Conservation (phyloP, 805 yeast genomes). For the Wickerhamomyces canadensis region DNA sequence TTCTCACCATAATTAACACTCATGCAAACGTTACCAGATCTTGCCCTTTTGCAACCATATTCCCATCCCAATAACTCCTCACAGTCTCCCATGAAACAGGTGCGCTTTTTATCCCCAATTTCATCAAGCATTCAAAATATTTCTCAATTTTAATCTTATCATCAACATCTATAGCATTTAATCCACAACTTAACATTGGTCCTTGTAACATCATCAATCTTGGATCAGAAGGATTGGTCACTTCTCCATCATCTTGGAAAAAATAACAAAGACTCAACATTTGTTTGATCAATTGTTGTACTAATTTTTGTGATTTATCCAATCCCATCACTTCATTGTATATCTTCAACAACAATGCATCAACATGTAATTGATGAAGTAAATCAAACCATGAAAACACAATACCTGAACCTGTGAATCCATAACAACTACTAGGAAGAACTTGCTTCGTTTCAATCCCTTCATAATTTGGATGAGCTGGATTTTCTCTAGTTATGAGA, state of each 20-base stretch:
- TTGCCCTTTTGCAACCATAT: constrained; percentile 3
- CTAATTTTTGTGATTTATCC: constrained; percentile 20
- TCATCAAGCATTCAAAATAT: constrained; percentile 13
- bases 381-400: constrained; percentile 25
- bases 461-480: constrained; percentile 17
- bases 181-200: constrained; percentile 17
- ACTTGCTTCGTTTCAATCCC: constrained; percentile 2
- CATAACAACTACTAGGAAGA: constrained; percentile 19
- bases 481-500: constrained; percentile 10
- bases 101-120: constrained; percentile 19
- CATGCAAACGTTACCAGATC: constrained; percentile 19
- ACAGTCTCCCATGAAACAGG: constrained; percentile 12
- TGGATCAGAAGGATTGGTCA: constrained; percentile 11
- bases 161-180: constrained; percentile 10
- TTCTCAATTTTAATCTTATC: constrained; percentile 9
- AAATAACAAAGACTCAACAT: constrained; percentile 19
- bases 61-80: constrained; percentile 17
- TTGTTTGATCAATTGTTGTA: constrained; percentile 12
- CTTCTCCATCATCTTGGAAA: constrained; percentile 5
- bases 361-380: constrained; percentile 28
- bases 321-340: constrained; percentile 28
- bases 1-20: background rate
- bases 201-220: constrained; percentile 22
- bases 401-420: constrained; percentile 8
- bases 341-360: constrained; percentile 30